Percentiles rank a stretch among this genome's conserved stretches.
phyloP scores from a whole-genome alignment of 2,329 filamentous ascomycete species.

The Penicillium sp. region DNA sequence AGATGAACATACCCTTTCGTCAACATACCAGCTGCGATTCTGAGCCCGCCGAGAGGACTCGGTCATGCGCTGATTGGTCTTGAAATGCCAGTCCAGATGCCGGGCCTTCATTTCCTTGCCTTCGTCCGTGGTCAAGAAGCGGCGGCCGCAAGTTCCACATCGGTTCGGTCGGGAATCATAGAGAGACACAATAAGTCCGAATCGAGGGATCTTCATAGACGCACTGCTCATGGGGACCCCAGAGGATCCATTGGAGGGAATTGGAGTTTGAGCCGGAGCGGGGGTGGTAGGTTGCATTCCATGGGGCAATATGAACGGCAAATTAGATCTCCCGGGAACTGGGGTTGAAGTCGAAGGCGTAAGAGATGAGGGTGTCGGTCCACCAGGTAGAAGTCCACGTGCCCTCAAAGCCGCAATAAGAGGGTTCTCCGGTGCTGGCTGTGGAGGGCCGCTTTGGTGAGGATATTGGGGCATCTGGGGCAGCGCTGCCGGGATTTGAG shows the following conservation, averaged over 20 bases:
- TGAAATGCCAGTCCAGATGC: constrained; percentile 98
- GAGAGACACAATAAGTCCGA: constrained; percentile 69
- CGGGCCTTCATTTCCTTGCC: constrained; percentile 83
- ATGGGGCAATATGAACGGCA: constrained; percentile 44
- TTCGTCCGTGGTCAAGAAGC: constrained; percentile 74
- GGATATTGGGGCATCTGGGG: constrained; percentile 61
- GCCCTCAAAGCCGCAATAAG: constrained; percentile 67
- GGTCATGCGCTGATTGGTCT: constrained; percentile 81
- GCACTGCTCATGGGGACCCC: constrained; percentile 59
- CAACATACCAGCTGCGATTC: constrained; percentile 92
- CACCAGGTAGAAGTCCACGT: constrained; percentile 63
- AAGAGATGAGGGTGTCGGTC: constrained; percentile 41
- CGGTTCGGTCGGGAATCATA: constrained; percentile 82
- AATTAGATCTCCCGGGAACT: constrained; percentile 38
- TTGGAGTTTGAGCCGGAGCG: constrained; percentile 34
- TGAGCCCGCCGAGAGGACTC: constrained; percentile 84
- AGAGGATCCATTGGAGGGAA: constrained; percentile 30
- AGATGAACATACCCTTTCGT: constrained; percentile 67
- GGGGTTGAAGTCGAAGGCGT: constrained; percentile 40
- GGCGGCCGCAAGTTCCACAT: constrained; percentile 86
- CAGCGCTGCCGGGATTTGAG: constrained; percentile 44
- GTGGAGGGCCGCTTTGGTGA: constrained; percentile 56
- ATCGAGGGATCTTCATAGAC: constrained; percentile 73
- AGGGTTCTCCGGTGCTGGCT: constrained; percentile 55
- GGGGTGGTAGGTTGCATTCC: constrained; percentile 40